Evolutionary conservation across 1,284 basidiomycete genomes (phyloP), one percentile per base, ranked within the genome.

Genomic region (Grifola frondosa): DNA sequence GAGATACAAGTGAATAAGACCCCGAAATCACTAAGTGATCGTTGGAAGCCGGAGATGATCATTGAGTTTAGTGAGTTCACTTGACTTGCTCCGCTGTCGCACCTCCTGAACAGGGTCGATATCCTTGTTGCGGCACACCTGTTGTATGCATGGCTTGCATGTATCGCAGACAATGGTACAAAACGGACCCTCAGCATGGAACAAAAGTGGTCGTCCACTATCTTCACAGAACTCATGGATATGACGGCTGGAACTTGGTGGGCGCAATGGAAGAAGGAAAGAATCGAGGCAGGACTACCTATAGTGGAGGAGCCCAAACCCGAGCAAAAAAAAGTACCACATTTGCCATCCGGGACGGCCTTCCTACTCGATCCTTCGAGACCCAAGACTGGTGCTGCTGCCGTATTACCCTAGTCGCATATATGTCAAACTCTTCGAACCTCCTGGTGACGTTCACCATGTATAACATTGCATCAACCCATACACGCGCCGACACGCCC

Each of bases 191-290:
- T 88, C 19, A 65, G 78, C 53, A 68, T 88, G 60, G 65, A 77
- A n/a, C 63, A 73, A 22, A 87, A 86, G 62, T 78, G 75, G 75
- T 88, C 85, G 5, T 75, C 78, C 0, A 62, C 71, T 8, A 88
- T 88, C 25, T 64, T 81, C 30, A 70, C 75, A 49, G 81, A 87
- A 49, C 69, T 88, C 23, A 83, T 88, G 80, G 77, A 84, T 29
- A 47, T 71, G 3, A 78, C 77, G 4, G 84, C 82, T 1, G 78
- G 77, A 4, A 63, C 74, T 5, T 61, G 73, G 4, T 88, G 85
- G 85, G 63, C 62, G 41, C 63, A 68, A 39, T 80, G 78, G 73
- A 81, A 80, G 54, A 63, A 64, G 3, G 70, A 75, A 16, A 69
- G 74, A 4, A 54, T 51, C 13, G 68, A 68, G 12, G 64, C 70